Evolutionary conservation across 2,329 filamentous ascomycete genomes (phyloP).

Genomic region (Neofusicoccum umdonicola): DNA sequence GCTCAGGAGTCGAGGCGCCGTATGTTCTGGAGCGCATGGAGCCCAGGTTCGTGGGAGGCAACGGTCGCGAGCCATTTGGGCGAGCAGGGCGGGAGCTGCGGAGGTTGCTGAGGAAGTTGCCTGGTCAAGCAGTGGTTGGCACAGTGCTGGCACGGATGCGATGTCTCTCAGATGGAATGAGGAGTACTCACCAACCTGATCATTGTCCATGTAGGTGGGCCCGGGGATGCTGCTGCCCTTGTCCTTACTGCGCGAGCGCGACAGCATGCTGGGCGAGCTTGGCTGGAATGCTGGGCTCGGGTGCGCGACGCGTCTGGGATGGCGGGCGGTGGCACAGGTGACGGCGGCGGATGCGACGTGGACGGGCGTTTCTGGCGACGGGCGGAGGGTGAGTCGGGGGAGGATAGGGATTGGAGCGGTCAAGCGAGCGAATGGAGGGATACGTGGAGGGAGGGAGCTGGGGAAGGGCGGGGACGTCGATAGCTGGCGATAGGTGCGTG

Average conservation of each 20-base stretch:
- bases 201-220: conserved; percentile 35
- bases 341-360: background rate
- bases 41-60: conserved; percentile 49
- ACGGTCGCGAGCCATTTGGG: conserved; percentile 69
- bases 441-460: background rate
- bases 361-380: background rate
- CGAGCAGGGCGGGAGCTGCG: conserved; percentile 65
- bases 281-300: conserved; percentile 7
- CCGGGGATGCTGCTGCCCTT: conserved; percentile 32
- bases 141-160: background rate
- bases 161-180: background rate
- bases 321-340: background rate
- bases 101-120: conserved; percentile 68
- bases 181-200: conserved; percentile 38
- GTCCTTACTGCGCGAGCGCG: conserved; percentile 34
- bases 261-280: conserved; percentile 26
- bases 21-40: conserved; percentile 23
- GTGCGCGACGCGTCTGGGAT: background rate
- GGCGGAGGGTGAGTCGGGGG: background rate
- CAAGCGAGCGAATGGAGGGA: conserved; percentile 5
- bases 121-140: conserved; percentile 42
- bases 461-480: conserved; percentile 6
- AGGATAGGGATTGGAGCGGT: conserved; percentile 5
- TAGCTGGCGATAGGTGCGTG: conserved; percentile 1
- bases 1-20: conserved; percentile 23